Base-by-base conservation (phyloP, 257 asterid genomes). In the Cinchona pubescens region DNA sequence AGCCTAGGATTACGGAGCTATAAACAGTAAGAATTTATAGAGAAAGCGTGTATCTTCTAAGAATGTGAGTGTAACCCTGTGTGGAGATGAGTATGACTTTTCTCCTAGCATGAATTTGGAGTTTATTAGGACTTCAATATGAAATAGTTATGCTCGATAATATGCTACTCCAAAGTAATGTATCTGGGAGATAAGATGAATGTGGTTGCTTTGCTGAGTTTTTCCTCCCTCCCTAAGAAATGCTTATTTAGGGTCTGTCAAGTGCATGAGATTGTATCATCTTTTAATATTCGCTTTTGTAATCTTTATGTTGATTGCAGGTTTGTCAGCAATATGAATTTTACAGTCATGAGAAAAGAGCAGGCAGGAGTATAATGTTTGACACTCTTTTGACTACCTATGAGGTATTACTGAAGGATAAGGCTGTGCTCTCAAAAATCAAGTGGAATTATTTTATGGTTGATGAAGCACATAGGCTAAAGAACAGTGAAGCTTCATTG, bases 391-490 rank as follows among this genome's bases (percentile, higher is more conserved):
- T 95, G 84, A 95, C 98, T 68, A 95, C 99, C 19, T 95, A 95
- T 81, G 99, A 95, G 86, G 99, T 93, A 15, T 61, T 95, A 75
- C 75, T 95, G 86, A 95, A 95, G 88, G 98, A 95, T 85, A 95
- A 90, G 77, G 88, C 83, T 56, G 98, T 89, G 49, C 96, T 95
- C 71, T 95, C 97, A 23, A 92, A 92, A 87, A 93, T 95, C 81
- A 93, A 87, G 87, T 95, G 99, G 99, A 95, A 82, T 80, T 95
- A 95, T 82, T 93, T 93, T 75, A 95, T 95, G 99, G 96, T 95
- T 83, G 99, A 95, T 86, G 99, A 95, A 87, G 99, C 99, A 7
- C 99, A 95, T 81, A 85, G 98, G 90, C 81, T 95, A 74, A 95
- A 95, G 88, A 95, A 95, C 79, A 92, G 98, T 72, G 99, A 92